Base-by-base conservation (phyloP, 192 early-diverging fungal species). In the Piromyces finnis region DNA sequence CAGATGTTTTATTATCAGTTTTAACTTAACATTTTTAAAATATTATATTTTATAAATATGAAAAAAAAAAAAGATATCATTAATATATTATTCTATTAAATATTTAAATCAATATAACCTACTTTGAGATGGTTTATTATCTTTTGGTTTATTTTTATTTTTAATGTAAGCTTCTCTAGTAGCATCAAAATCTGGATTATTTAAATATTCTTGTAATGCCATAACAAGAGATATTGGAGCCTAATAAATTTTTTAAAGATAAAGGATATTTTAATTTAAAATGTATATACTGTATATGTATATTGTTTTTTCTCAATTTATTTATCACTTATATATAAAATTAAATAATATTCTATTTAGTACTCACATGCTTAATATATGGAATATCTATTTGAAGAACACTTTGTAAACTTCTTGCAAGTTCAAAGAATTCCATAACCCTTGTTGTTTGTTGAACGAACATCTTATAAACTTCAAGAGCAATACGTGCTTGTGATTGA, bases 381-480 rank as follows among this genome's bases (percentile, higher is more conserved):
- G 93, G 94, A 80, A 95, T 92, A 30, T 87, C 86, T 29, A 93
- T 88, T 29, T 88, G 84, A 30, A 94, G 85, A 26, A 84, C 85
- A 30, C 82, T 41, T 79, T 88, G 84, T 41, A 92, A 82, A 29
- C 85, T 89, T 78, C 90, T 88, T 29, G 92, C 93, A 79, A 88
- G 87, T 29, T 90, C 85, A 77, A 95, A 88, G 79, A 92, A 93
- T 30, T 90, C 89, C n/a, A 93, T 86, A 6, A 87, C 87, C 77
- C 86, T 88, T 77, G 88, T 88, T 2, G 92, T 93, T 79, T 95
- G 93, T 30, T 87, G 86, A 28, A 91, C 92, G 85, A 93, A 95
- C 17, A 78, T 86, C 80, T 94, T 94, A 86, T 95, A 95, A 39
- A 94, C 91, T 68, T 89, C 85, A 29, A 95, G 82, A 18, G 92